A percentile compares a stretch with the other conserved stretches of the same genome.
Evolutionary conservation across 805 yeast species (phyloP).

Genomic region (Vanderwaltozyma yarrowii): DNA sequence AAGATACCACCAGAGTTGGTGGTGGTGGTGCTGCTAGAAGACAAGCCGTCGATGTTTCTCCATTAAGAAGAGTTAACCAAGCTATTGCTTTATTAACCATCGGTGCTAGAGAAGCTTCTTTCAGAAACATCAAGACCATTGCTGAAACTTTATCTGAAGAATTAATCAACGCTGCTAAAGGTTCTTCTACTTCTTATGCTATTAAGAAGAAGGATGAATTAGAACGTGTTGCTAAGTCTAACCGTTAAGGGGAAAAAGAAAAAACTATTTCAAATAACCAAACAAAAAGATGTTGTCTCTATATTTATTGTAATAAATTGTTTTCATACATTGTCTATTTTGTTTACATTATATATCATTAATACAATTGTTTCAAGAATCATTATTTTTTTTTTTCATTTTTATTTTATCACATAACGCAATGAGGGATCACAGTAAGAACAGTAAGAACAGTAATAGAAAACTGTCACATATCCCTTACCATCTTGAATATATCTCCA

Average conservation of each 20-base stretch:
- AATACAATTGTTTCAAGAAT: slow-evolving; percentile 1
- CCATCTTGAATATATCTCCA: no score
- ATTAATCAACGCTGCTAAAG: slow-evolving; percentile 99
- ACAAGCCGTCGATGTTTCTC: slow-evolving; percentile 99
- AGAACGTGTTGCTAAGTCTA: slow-evolving; percentile 99
- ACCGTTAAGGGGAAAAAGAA: slow-evolving; percentile 66
- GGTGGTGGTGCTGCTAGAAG: slow-evolving; percentile 99
- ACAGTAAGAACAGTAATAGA: no score
- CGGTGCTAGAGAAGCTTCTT: slow-evolving; percentile 99
- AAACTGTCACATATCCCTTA: no score
- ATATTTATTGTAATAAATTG: neutral
- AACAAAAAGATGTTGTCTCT: neutral
- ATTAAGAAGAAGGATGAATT: slow-evolving; percentile 99
- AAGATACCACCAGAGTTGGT: slow-evolving; percentile 99
- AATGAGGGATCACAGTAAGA: neutral
- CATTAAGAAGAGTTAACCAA: slow-evolving; percentile 99
- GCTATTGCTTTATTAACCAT: slow-evolving; percentile 95
- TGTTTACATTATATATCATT: slow-evolving; percentile 1
- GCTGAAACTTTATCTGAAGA: slow-evolving; percentile 99
- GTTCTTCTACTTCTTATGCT: slow-evolving; percentile 99
- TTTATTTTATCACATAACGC: no score
- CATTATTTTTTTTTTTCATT: no score
- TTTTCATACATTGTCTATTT: neutral
- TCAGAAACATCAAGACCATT: slow-evolving; percentile 99
- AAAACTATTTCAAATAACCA: neutral